Conservation (phyloP, 73 alveolate species). For the Paramecium tetraurelia region DNA sequence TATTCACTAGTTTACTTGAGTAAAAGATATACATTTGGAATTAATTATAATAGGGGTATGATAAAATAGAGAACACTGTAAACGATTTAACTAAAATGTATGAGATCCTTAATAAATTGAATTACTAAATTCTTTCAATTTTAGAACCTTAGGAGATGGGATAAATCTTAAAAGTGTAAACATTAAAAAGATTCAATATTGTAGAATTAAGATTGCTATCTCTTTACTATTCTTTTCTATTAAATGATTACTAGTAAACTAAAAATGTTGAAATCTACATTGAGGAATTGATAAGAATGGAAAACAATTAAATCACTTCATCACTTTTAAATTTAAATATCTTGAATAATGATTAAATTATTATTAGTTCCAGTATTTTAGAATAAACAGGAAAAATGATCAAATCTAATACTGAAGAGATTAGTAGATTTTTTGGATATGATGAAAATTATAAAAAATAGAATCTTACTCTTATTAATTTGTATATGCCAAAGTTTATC, state of each 20-base stretch:
- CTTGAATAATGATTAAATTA: neutral
- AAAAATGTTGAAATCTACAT: neutral
- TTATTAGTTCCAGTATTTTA: neutral
- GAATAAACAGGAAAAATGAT: neutral
- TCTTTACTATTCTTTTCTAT: neutral
- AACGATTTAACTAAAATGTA: neutral
- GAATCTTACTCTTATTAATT: neutral
- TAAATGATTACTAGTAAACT: neutral
- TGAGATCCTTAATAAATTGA: neutral
- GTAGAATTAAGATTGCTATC: neutral
- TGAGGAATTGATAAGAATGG: neutral
- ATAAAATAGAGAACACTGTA: neutral
- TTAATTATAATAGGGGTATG: neutral
- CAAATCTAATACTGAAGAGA: neutral
- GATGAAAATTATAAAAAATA: neutral
- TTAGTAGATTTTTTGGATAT: neutral
- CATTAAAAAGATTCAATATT: neutral
- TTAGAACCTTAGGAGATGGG: neutral
- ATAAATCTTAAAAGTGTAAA: neutral
- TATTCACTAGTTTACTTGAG: neutral
- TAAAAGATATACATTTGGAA: neutral
- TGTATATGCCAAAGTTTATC: neutral
- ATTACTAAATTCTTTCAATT: neutral
- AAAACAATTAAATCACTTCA: neutral
- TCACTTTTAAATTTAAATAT: neutral